Evolutionary conservation across 768 basidiomycete species (phyloP).

Genomic region (Exidia glandulosa): DNA sequence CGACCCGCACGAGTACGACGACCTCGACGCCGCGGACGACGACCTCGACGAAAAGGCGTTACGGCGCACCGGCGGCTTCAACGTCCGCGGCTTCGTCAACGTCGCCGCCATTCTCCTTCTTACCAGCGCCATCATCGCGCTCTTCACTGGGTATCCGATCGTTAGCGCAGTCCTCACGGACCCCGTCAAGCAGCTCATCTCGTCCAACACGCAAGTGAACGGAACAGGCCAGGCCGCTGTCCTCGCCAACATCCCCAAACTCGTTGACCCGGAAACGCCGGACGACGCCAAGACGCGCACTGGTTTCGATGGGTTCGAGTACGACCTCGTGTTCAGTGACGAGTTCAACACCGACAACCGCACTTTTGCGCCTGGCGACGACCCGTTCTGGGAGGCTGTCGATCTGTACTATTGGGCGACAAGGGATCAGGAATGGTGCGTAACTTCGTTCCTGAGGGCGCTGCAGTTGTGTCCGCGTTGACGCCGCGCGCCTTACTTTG

Average conservation of each 20-base stretch:
- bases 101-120: conserved; percentile 56
- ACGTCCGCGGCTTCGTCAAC: conserved; percentile 51
- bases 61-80: conserved; percentile 22
- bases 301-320: conserved; percentile 61
- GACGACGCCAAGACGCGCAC: conserved; percentile 40
- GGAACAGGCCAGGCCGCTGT: too few relatives aligned
- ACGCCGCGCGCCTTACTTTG: too few relatives aligned
- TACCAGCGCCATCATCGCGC: conserved; percentile 44
- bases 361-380: too few relatives aligned
- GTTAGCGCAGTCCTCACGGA: conserved; percentile 31
- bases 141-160: conserved; percentile 82
- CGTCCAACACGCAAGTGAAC: conserved; percentile 58
- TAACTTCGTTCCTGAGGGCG: too few relatives aligned
- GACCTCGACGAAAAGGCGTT: too few relatives aligned
- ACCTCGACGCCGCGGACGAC: conserved; percentile 32
- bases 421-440: conserved; percentile 66
- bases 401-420: too few relatives aligned
- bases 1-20: too few relatives aligned
- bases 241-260: conserved; percentile 37
- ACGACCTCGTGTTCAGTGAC: conserved; percentile 66
- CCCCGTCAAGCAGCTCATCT: conserved; percentile 34
- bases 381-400: too few relatives aligned
- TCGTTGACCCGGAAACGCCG: conserved; percentile 69
- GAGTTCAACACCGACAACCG: too few relatives aligned
- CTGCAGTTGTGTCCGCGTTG: too few relatives aligned